Conservation (phyloP, 306 rosid genomes). For the Quercus agrifolia region DNA sequence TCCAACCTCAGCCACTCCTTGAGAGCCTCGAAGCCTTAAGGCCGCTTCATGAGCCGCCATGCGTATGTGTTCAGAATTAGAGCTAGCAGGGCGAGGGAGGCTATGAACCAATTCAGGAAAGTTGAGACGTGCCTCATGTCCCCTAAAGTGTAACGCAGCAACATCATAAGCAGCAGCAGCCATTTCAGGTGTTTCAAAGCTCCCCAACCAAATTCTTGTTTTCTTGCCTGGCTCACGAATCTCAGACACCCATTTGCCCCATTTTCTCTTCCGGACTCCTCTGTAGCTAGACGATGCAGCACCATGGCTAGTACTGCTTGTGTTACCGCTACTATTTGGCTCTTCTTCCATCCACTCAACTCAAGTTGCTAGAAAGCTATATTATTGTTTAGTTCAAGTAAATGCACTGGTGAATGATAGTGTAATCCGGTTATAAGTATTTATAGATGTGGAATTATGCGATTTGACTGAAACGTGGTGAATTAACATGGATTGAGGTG, state of each 20-base stretch:
- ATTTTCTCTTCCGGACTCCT: conserved; percentile 91
- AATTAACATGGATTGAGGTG: background rate
- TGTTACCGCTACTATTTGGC: conserved; percentile 15
- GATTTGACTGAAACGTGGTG: conserved; percentile 24
- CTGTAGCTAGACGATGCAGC: conserved; percentile 59
- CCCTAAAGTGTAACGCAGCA: conserved; percentile 75
- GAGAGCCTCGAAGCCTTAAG: conserved; percentile 22
- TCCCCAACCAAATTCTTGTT: conserved; percentile 84
- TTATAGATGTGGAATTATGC: conserved; percentile 42
- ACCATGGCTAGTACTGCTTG: conserved; percentile 15
- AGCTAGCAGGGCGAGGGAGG: conserved; percentile 64
- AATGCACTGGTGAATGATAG: conserved; percentile 17
- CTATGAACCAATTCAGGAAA: conserved; percentile 55
- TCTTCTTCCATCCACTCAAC: conserved; percentile 35
- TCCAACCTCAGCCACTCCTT: background rate
- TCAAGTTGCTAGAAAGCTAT: background rate
- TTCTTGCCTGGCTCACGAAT: conserved; percentile 87
- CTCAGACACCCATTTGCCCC: conserved; percentile 99
- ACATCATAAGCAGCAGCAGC: conserved; percentile 89
- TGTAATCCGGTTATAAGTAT: conserved; percentile 25
- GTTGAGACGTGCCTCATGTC: conserved; percentile 62
- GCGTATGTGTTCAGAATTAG: conserved; percentile 68
- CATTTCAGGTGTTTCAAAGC: conserved; percentile 80
- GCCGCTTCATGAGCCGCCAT: conserved; percentile 88
- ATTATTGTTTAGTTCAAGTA: background rate